Percentiles rank a stretch among this genome's conserved stretches.
These are phyloP conservation scores for Phellopilus nigrolimitatus DNA, from an alignment of 1,284 basidiomycete species.

Conservation along the genomic window DNA sequence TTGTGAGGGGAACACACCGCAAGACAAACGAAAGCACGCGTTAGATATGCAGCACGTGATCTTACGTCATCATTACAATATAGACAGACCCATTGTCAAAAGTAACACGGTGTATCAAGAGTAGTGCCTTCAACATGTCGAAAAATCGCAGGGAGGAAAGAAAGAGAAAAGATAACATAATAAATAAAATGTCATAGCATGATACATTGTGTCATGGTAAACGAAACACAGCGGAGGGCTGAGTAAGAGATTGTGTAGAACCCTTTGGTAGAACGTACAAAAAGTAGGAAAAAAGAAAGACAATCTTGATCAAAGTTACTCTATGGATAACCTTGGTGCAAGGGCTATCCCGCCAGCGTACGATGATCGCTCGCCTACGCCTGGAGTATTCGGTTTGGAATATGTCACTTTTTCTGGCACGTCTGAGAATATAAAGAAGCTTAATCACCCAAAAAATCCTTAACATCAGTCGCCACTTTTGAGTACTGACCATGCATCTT, in stretches of 20 bases:
- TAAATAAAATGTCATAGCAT: no score
- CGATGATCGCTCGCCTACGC: slow-evolving; percentile 39
- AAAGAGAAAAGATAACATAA: no score
- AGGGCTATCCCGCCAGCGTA: slow-evolving; percentile 13
- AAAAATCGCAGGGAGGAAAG: no score
- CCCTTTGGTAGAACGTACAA: not conserved
- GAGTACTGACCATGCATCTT: slow-evolving; percentile 66
- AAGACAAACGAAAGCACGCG: no score
- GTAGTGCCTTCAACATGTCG: no score
- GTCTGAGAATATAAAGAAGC: slow-evolving; percentile 34
- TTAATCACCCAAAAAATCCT: slow-evolving; percentile 30
- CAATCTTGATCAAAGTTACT: slow-evolving; percentile 2
- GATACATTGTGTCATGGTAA: no score
- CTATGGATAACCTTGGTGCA: slow-evolving; percentile 16
- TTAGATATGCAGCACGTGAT: no score
- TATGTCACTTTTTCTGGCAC: slow-evolving; percentile 45
- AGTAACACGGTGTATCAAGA: no score
- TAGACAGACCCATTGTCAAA: no score
- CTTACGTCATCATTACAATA: no score
- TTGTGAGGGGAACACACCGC: slow-evolving; percentile 24
- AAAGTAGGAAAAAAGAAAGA: not conserved
- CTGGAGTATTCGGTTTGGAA: slow-evolving; percentile 36
- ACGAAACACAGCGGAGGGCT: no score
- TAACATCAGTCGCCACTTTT: slow-evolving; percentile 20
- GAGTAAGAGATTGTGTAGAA: not conserved